These are phyloP conservation scores for Pseudozyma tsukubaensis DNA, from an alignment of 1,284 basidiomycete species.

Conservation along the genomic window DNA sequence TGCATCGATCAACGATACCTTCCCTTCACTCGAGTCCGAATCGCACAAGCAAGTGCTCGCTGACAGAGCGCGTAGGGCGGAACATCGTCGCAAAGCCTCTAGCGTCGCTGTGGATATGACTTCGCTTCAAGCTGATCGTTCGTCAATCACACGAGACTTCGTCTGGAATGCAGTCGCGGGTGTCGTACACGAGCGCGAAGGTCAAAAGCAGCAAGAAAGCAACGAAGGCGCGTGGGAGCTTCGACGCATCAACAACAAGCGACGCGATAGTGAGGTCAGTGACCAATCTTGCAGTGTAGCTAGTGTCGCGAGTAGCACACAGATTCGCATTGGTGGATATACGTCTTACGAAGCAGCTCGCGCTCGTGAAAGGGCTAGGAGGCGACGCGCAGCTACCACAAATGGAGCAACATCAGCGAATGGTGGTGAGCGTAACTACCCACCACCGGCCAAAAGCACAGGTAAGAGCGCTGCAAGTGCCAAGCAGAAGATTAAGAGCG, in stretches of 20 bases:
- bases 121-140: constrained; percentile 1
- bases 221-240: constrained; percentile 13
- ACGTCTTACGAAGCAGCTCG: constrained; percentile 29
- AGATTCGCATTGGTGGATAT: constrained; percentile 45
- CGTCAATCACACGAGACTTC: constrained; percentile 28
- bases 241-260: constrained; percentile 1
- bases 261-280: constrained; percentile 26
- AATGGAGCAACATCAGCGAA: neutral
- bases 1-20: constrained; percentile 38
- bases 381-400: constrained; percentile 14
- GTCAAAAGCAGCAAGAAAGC: neutral
- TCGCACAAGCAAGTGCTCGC: constrained; percentile 45
- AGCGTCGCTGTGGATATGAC: constrained; percentile 42
- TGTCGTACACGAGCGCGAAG: constrained; percentile 29
- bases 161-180: constrained; percentile 27
- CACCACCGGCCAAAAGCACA: constrained; percentile 27
- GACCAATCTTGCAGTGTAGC: constrained; percentile 20
- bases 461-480: constrained; percentile 14
- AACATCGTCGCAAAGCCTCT: constrained; percentile 21
- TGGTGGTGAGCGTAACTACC: constrained; percentile 9
- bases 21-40: constrained; percentile 42
- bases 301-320: constrained; percentile 36
- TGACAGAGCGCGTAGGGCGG: constrained; percentile 28
- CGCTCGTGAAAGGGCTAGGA: constrained; percentile 22
- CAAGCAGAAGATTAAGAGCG: constrained; percentile 16